Percentiles rank a stretch among this genome's conserved stretches.
phyloP scores from a whole-genome alignment of 306 rosid genomes.

The Begonia fuchsioides region DNA sequence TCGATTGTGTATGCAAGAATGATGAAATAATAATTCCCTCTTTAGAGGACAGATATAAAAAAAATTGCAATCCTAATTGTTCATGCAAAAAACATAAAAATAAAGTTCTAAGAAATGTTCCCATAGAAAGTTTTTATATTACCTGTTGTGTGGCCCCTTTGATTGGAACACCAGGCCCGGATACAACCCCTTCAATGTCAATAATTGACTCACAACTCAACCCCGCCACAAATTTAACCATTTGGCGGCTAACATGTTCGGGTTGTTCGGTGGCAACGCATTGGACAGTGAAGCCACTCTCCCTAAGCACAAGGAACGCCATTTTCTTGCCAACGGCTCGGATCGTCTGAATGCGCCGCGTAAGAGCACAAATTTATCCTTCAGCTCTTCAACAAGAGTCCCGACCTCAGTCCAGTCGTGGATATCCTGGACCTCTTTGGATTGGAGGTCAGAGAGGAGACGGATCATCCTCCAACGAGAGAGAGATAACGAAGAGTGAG shows the following conservation, averaged over 20 bases:
- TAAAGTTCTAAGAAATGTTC: no score
- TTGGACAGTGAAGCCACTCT: slow-evolving; percentile 64
- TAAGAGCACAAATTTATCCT: slow-evolving; percentile 27
- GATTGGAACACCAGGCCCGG: slow-evolving; percentile 40
- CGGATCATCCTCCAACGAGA: slow-evolving; percentile 49
- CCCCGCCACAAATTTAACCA: slow-evolving; percentile 61
- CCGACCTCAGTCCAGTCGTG: slow-evolving; percentile 42
- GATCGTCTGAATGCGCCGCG: slow-evolving; percentile 71
- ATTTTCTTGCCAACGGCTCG: slow-evolving; percentile 85
- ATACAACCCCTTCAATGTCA: slow-evolving; percentile 56
- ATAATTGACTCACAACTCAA: slow-evolving; percentile 74
- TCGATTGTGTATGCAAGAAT: no score
- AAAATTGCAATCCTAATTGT: no score
- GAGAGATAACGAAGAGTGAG: slow-evolving; percentile 22
- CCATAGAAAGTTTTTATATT: no score
- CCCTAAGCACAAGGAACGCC: slow-evolving; percentile 66
- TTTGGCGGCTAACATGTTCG: slow-evolving; percentile 58
- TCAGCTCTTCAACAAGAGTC: slow-evolving; percentile 19
- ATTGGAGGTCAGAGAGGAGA: slow-evolving; percentile 50
- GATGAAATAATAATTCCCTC: no score
- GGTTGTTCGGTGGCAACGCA: slow-evolving; percentile 61
- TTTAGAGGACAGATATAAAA: no score
- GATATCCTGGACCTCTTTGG: slow-evolving; percentile 25
- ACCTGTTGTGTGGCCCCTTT: slow-evolving; percentile 88
- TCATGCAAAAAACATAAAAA: no score